phyloP scores from a whole-genome alignment of 805 yeast species.

The Saturnispora gosingensis region DNA sequence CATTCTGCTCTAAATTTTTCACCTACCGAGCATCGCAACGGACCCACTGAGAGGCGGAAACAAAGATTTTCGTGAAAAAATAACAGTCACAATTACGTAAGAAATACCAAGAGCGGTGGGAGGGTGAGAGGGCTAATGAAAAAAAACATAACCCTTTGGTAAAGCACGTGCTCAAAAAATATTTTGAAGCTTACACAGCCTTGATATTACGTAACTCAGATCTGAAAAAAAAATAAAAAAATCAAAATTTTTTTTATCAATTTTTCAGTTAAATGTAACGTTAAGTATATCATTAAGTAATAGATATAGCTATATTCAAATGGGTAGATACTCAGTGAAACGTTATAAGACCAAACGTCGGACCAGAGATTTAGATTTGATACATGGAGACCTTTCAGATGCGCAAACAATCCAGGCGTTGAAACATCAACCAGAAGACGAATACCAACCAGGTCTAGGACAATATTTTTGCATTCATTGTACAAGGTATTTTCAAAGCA shows the following conservation, averaged over 20 bases:
- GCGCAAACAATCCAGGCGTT: constrained; percentile 54
- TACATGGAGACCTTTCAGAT: constrained; percentile 63
- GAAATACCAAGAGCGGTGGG: not conserved
- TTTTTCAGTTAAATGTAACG: not conserved
- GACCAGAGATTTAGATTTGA: constrained; percentile 74
- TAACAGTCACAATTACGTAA: not conserved
- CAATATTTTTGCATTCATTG: constrained; percentile 93
- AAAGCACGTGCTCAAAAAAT: not conserved
- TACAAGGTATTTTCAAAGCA: constrained; percentile 82
- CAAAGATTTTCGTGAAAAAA: no score
- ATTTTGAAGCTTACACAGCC: not conserved
- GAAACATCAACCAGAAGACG: constrained; percentile 80
- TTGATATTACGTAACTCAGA: not conserved
- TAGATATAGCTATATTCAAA: constrained; percentile 18
- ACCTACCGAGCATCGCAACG: not conserved
- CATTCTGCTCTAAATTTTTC: not conserved
- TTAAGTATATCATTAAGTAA: no score
- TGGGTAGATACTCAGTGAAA: constrained; percentile 84
- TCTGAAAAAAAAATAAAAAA: not conserved
- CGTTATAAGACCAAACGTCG: constrained; percentile 87
- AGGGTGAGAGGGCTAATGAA: not conserved
- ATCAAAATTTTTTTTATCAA: not conserved
- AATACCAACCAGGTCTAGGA: constrained; percentile 86
- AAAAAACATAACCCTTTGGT: not conserved
- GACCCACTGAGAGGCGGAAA: not conserved